Evolutionary conservation across 768 basidiomycete species (phyloP), one percentile per base, ranked within the genome.

Genomic region (Pleurotus citrinopileatus): DNA sequence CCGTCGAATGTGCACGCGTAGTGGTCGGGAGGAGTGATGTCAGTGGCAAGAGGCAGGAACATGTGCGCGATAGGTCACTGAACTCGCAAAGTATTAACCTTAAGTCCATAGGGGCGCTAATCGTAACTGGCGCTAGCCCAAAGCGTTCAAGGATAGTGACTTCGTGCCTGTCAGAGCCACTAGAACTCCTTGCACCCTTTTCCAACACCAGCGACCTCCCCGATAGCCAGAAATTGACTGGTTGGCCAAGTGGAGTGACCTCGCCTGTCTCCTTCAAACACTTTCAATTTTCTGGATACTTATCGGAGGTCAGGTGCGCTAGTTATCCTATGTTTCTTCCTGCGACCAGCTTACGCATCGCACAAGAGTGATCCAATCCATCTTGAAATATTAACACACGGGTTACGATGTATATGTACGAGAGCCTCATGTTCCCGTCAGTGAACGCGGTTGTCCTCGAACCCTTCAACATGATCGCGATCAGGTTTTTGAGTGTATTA

Each of bases 131-230:
- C 48, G 48, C 48, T 50, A 50, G 27, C 48, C 34, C 27, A 19
- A 22, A 50, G 13, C n/a, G 48, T 22, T n/a, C n/a, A n/a, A 36
- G 17, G n/a, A 15, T 32, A 19, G 8, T 27, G 27, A n/a, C 26
- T 34, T 23, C 32, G 48, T 50, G 48, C 48, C 48, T 50, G 48
- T 50, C 17, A 50, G 22, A 50, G 48, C 48, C 48, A 50, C 48
- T 22, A 9, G 29, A 50, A 32, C 48, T 50, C 48, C 48, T 50
- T 50, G 34, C 42, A 44, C 42, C 42, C 34, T 36, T 50, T 29
- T 37, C 34, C 17, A 50, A 32, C 26, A 34, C 22, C 48, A 32
- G 48, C 28, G 28, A 50, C 13, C 26, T 15, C 2, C 29, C 28
- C 34, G 48, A 50, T 50, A 29, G 22, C 32, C 12, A 22, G n/a